Evolutionary conservation across 2,329 filamentous ascomycete species (phyloP), one percentile per base, ranked within the genome.

Genomic region (Cercospora brassicicola): DNA sequence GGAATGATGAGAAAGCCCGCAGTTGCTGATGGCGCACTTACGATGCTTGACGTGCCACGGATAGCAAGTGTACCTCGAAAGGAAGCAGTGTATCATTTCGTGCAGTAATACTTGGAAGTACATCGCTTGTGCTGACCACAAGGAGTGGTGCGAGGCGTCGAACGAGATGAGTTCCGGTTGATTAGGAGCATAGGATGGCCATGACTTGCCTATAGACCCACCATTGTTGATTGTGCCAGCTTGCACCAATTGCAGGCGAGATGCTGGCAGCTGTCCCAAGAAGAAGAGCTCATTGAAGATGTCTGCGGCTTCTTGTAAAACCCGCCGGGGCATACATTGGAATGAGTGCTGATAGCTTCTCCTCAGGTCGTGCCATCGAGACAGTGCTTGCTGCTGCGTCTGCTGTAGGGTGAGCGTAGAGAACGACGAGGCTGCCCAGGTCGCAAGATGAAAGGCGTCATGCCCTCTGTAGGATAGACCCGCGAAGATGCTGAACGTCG

Each of bases 201-300:
- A 66, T 36, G 64, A 65, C 15, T 61, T 59, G 36, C 60, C 67
- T 30, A 55, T 36, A 2, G 51, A 59, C 13, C 63, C 48, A 42
- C 36, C 67, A 13, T 65, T 62, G 20, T 67, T 61, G 31, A 63
- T n/a, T 55, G 67, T 69, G 51, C 55, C 60, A 10, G 55, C 33
- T 15, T 59, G 51, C 7, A 67, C 56, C 13, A 39, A 18, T 10
- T 13, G 39, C 2, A 71, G 42, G 15, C 51, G 63, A 18, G 66
- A 67, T 11, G 56, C 26, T 13, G 69, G 66, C 13, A 71, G 53
- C n/a, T 66, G 60, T 45, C 59, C 64, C 30, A 56, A 26, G 20
- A 71, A 69, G 33, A 71, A 71, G 0, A 67, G 28, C 20, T 71
- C 62, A 59, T 48, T 71, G 65, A 71, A 69, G 20, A 67, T 48